phyloP scores from a whole-genome alignment of 2,329 filamentous ascomycete species.

The Fonsecaea pedrosoi region DNA sequence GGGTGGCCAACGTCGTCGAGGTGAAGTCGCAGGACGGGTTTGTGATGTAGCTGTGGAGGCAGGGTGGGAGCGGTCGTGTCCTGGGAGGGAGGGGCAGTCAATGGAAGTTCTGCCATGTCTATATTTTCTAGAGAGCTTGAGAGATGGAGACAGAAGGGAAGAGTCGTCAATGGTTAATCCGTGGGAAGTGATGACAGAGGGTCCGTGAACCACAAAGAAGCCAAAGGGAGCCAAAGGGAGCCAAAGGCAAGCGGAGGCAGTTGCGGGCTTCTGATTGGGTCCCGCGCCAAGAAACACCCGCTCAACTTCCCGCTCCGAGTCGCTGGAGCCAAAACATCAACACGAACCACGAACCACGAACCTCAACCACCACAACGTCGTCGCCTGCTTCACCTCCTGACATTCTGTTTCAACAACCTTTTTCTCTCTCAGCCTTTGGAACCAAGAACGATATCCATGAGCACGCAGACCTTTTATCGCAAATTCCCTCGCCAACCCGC shows the following conservation, averaged over 20 bases:
- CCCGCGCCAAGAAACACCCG: background rate
- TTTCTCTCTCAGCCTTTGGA: constrained; percentile 9
- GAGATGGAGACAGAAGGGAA: background rate
- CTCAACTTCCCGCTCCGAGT: constrained; percentile 7
- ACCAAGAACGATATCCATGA: constrained; percentile 6
- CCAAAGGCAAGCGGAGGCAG: too few species aligned
- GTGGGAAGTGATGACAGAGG: background rate
- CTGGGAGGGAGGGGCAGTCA: background rate
- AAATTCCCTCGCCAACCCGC: background rate
- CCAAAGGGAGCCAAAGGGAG: background rate
- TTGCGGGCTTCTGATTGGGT: background rate
- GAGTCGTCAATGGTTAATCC: background rate
- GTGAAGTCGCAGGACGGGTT: constrained; percentile 39
- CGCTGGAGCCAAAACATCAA: constrained; percentile 20
- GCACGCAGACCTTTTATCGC: constrained; percentile 1
- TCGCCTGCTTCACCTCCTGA: background rate
- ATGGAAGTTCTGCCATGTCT: background rate
- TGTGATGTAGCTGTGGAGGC: constrained; percentile 29
- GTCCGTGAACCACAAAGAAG: background rate
- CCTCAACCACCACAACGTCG: background rate
- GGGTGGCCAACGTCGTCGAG: constrained; percentile 57
- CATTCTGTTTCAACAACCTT: background rate
- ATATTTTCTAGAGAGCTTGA: background rate
- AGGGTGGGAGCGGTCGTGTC: constrained; percentile 22
- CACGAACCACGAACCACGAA: constrained; percentile 4